Base-by-base conservation (phyloP, 2,329 filamentous ascomycete species). In the Fusarium sp. region DNA sequence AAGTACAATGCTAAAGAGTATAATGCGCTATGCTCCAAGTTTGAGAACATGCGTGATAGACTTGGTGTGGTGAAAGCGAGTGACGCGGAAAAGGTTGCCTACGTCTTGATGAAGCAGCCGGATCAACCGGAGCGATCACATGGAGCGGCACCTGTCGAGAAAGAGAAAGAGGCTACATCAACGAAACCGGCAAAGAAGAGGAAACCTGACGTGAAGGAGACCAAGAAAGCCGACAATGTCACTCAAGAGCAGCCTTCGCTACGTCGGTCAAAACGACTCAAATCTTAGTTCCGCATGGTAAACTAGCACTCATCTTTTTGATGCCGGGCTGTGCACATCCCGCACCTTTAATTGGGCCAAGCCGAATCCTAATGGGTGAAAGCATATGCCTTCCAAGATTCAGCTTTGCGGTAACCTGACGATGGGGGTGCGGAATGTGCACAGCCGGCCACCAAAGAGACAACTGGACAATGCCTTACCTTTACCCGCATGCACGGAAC, bases 1-100 rank as follows among this genome's bases (percentile, higher is more conserved):
- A 92, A 90, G 79, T 96, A 96, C 79, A 91, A 84, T 44, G 78
- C 81, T 22, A 89, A 89, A 71, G 92, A 94, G 79, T 95, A 94
- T 72, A 78, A 81, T 42, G 78, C 81, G n/a, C 77, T 95, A 25
- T 82, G 84, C 37, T 74, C 77, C 7, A 77, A 79, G 54, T 83
- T 85, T 1, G 76, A 78, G 14, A 71, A 74, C 24, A 69, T 92
- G 49, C 77, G 80, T 45, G 74, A 80, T 49, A 83, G 87, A 47
- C 81, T 92, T 10, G 79, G 77, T 7, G 86, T 89, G 2, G 86
- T 89, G 2, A 82, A 79, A 32, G 90, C 90, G 2, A 82, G 88
- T 42, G 88, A 92, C 34, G 80, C 91, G 7, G 92, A 94, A 78
- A 90, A 86, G 77, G 91, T 90, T 20, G 91, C 91, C 4, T 93